Base-by-base conservation (phyloP, 768 basidiomycete genomes). In the Glaciozyma antarctica region DNA sequence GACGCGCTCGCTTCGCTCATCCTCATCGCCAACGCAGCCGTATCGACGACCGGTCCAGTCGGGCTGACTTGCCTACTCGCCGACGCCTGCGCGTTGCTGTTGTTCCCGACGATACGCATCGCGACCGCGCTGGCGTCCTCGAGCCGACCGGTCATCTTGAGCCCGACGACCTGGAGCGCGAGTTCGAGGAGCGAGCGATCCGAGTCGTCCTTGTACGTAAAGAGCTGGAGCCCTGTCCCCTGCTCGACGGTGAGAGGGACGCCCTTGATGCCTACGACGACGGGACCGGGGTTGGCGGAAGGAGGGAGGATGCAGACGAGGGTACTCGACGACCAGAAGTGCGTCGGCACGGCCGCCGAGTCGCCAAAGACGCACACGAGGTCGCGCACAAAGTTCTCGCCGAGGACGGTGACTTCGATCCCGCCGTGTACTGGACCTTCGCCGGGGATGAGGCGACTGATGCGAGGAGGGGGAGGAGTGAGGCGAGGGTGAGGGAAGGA, bases 121-220 rank as follows among this genome's bases (percentile, higher is more conserved):
- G 92, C 92, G 45, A 95, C 88, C 64, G 90, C 88, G 76, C 88
- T 87, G 3, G 92, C 91, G 61, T 92, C 89, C 72, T 93, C 90
- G 34, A 94, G 85, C 73, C 91, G 88, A 56, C 92, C 92, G 0
- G 91, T 94, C 89, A 95, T 93, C 79, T 94, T 92, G 68, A 95
- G 79, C 0, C 93, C 93, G 22, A 97, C 91, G 19, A 94, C 90
- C 74, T 94, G 91, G 5, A 97, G 80, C 59, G 92, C 92, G 61
- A 95, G 83, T 76, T 94, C 93, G 90, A 97, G 93, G 87, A 97
- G 77, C 10, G 88, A 87, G 60, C 90, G 80, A 73, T 97, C 93
- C 30, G 88, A 86, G 66, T 91, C 88, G 72, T 94, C 90, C 24
- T 85, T 83, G 77, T 97, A 97, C 0, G 88, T 91, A 78, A 95